Conservation (phyloP, 371 early-diverging fungal species). For the Actinomucor elegans region DNA sequence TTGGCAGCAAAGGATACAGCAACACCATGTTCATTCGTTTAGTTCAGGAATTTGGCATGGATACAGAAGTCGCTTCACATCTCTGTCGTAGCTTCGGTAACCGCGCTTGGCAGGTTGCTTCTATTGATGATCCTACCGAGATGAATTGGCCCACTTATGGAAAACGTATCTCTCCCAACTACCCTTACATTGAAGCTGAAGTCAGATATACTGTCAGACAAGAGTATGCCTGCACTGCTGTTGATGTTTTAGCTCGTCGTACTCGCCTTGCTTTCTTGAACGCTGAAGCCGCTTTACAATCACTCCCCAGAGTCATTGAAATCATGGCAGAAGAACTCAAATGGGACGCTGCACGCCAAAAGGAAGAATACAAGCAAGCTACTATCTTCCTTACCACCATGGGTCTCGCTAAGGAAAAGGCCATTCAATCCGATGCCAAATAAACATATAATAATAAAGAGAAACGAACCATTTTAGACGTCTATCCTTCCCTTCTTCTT, state of each 20-base stretch:
- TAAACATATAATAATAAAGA: conserved; percentile 4
- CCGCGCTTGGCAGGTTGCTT: conserved; percentile 90
- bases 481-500: too few species aligned
- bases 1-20: conserved; percentile 91
- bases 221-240: conserved; percentile 94
- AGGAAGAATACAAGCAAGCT: conserved; percentile 70
- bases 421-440: not conserved
- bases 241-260: conserved; percentile 95
- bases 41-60: conserved; percentile 91
- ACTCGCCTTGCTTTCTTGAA: conserved; percentile 95
- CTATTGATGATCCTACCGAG: conserved; percentile 74
- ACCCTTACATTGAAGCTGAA: conserved; percentile 96
- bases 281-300: conserved; percentile 87
- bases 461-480: not conserved
- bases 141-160: conserved; percentile 81
- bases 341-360: conserved; percentile 74
- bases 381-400: conserved; percentile 82
- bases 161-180: conserved; percentile 76
- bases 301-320: conserved; percentile 86
- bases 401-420: conserved; percentile 66
- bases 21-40: conserved; percentile 89
- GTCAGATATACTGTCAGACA: conserved; percentile 90
- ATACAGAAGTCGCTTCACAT: conserved; percentile 93
- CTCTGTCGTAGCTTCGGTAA: conserved; percentile 94
- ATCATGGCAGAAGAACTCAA: conserved; percentile 90